Evolutionary conservation across 2,329 filamentous ascomycete species (phyloP).

Genomic region (Westerdykella aurantiaca): DNA sequence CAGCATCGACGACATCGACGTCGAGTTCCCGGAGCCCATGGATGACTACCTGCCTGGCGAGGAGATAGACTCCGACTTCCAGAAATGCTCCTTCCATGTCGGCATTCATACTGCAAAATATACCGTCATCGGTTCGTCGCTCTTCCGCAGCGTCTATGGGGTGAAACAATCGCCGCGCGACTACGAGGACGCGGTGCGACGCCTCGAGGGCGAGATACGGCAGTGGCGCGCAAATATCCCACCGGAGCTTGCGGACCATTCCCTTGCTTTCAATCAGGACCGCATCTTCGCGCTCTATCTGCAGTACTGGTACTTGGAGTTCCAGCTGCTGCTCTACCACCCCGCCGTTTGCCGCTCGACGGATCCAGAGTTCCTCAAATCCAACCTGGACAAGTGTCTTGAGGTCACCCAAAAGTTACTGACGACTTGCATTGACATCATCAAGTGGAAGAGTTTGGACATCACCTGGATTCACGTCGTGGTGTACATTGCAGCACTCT

Average conservation of each 20-base stretch:
- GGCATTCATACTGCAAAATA: slow-evolving; percentile 62
- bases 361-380: slow-evolving; percentile 57
- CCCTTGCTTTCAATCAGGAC: slow-evolving; percentile 42
- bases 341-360: slow-evolving; percentile 46
- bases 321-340: slow-evolving; percentile 49
- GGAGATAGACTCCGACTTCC: slow-evolving; percentile 38
- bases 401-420: slow-evolving; percentile 61
- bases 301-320: slow-evolving; percentile 46
- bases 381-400: slow-evolving; percentile 54
- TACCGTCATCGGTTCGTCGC: slow-evolving; percentile 62
- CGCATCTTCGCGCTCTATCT: slow-evolving; percentile 47
- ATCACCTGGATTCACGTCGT: slow-evolving; percentile 73
- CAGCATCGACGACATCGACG: slow-evolving; percentile 68
- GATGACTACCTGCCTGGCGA: slow-evolving; percentile 66
- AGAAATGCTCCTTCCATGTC: slow-evolving; percentile 61
- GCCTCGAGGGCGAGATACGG: slow-evolving; percentile 59
- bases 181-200: slow-evolving; percentile 59
- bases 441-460: slow-evolving; percentile 62
- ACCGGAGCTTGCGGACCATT: slow-evolving; percentile 49
- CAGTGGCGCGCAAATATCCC: slow-evolving; percentile 62
- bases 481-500: slow-evolving; percentile 66
- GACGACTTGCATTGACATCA: slow-evolving; percentile 53
- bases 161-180: slow-evolving; percentile 56
- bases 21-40: slow-evolving; percentile 66
- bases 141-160: slow-evolving; percentile 72